Evolutionary conservation across 179 eudicot species (phyloP), one percentile per base, ranked within the genome.

Genomic region (Beta macrorhiza): DNA sequence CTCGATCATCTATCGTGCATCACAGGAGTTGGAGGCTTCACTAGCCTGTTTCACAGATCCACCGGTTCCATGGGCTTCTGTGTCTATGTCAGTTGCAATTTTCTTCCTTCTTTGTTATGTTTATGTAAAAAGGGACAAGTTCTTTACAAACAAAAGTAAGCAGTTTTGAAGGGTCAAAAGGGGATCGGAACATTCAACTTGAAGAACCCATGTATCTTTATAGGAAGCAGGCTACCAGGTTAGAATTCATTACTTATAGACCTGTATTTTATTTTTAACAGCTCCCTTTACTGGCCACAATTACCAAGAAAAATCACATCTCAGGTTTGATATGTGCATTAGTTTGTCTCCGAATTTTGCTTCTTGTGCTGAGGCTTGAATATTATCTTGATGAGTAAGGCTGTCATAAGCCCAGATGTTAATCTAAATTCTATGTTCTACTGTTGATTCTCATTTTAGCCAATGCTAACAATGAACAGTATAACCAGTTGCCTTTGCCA

Each of bases 21-120:
- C 96, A 32, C 97, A 92, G 86, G 96, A 91, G 17, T 71, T 94
- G 22, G 99, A 94, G 82, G 98, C 99, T 3, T 90, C 96, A 12
- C 95, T 96, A 77, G 89, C 85, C 81, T 96, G 99, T 85, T 96
- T 96, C 86, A 87, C 83, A 87, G 99, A 96, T 74, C 99, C 97
- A 65, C 98, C 99, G 19, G 79, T 96, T 72, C 99, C 98, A 9
- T 96, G 98, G 99, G 88, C 87, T 42, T 90, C 98, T 1, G 83
- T 85, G 76, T 82, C 83, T 12, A 78, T 87, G 88, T 90, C 93
- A 47, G 90, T 74, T 49, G 84, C 78, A 47, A 85, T 86, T 56
- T 92, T 90, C 74, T 37, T 87, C 78, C 84, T 87, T 80, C 83
- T 96, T 67, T 52, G 91, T 78, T 96, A 88, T 87, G 89, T 82